phyloP scores from a whole-genome alignment of 148 eudicot genomes.

The Gaultheria prostrata region DNA sequence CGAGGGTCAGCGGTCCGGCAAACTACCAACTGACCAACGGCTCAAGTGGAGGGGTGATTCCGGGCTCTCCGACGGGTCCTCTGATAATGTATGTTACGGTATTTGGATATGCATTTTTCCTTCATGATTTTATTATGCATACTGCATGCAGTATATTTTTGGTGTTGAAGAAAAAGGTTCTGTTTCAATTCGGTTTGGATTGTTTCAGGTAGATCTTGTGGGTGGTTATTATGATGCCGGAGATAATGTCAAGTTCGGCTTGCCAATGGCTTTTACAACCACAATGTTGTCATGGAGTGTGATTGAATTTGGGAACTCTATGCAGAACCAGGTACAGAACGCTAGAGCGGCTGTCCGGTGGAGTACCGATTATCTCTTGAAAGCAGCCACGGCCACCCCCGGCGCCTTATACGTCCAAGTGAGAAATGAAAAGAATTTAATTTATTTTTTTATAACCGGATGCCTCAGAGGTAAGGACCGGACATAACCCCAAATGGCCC shows the following conservation, averaged over 20 bases:
- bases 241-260: constrained; percentile 84
- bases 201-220: constrained; percentile 62
- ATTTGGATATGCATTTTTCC: background rate
- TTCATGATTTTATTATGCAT: background rate
- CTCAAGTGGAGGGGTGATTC: constrained; percentile 73
- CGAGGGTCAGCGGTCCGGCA: constrained; percentile 85
- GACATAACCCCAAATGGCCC: no score
- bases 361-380: constrained; percentile 83
- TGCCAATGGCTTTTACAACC: constrained; percentile 90
- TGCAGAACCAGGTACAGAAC: constrained; percentile 50
- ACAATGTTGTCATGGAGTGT: constrained; percentile 85
- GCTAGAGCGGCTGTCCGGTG: constrained; percentile 72
- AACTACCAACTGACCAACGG: constrained; percentile 51
- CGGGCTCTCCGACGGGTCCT: constrained; percentile 66
- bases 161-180: background rate
- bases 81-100: constrained; percentile 29
- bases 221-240: constrained; percentile 98
- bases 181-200: background rate
- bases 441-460: background rate
- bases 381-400: constrained; percentile 76
- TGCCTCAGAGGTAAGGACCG: no score
- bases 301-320: constrained; percentile 66
- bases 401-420: constrained; percentile 72
- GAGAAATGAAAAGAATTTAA: constrained; percentile 12
- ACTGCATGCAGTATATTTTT: background rate